A percentile compares a stretch with the other conserved stretches of the same genome.
These are phyloP conservation scores for Plenodomus biglobosus DNA, from an alignment of 2,329 filamentous ascomycete species.

Conservation along the genomic window DNA sequence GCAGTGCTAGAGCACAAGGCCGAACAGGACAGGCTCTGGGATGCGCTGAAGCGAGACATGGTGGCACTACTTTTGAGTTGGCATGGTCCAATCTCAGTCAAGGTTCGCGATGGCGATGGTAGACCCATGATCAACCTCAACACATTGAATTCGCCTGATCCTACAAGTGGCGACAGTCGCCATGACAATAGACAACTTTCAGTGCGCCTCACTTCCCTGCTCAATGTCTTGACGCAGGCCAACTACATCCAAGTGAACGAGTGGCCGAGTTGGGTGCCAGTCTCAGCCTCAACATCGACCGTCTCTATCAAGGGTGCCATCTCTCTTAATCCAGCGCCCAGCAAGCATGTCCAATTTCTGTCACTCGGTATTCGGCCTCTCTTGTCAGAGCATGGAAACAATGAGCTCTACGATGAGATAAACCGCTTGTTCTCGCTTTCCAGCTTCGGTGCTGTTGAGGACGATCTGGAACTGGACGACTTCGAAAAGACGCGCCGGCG, in stretches of 20 bases:
- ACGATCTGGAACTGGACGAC: slow-evolving; percentile 41
- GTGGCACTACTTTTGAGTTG: slow-evolving; percentile 72
- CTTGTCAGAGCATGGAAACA: slow-evolving; percentile 56
- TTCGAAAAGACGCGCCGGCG: slow-evolving; percentile 41
- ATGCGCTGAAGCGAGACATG: slow-evolving; percentile 60
- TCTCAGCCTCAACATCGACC: slow-evolving; percentile 65
- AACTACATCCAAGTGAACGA: slow-evolving; percentile 60
- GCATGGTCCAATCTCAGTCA: slow-evolving; percentile 59
- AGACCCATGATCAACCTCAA: slow-evolving; percentile 42
- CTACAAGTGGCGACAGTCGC: background rate
- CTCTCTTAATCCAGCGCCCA: slow-evolving; percentile 69
- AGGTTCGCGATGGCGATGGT: slow-evolving; percentile 57
- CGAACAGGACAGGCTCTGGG: slow-evolving; percentile 66
- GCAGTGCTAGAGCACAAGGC: slow-evolving; percentile 53
- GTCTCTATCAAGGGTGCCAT: slow-evolving; percentile 71
- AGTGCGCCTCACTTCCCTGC: slow-evolving; percentile 21
- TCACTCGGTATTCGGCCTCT: slow-evolving; percentile 74
- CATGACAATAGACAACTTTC: slow-evolving; percentile 13
- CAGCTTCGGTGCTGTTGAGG: slow-evolving; percentile 68
- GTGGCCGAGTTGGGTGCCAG: slow-evolving; percentile 65
- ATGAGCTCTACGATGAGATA: slow-evolving; percentile 72
- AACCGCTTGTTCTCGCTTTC: slow-evolving; percentile 78
- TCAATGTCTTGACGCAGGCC: slow-evolving; percentile 63
- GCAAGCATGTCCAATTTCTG: slow-evolving; percentile 76
- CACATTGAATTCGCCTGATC: slow-evolving; percentile 3